Conservation (phyloP, 306 rosid species). For the Lathyrus aphaca region DNA sequence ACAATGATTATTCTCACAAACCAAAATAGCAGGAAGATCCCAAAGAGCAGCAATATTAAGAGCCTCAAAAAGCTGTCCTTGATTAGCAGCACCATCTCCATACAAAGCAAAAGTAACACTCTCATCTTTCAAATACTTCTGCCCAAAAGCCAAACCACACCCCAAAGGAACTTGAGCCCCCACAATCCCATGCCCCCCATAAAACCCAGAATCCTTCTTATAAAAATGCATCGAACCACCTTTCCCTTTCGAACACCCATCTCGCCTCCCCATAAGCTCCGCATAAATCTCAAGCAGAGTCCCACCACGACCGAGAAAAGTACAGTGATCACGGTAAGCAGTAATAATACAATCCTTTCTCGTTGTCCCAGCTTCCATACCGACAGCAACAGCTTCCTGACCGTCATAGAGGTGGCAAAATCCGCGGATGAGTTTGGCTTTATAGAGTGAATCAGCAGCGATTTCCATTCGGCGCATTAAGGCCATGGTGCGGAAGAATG, state of each 20-base stretch:
- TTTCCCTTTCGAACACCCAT: constrained; percentile 81
- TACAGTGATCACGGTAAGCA: constrained; percentile 91
- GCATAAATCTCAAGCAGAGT: constrained; percentile 58
- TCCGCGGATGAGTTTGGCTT: constrained; percentile 90
- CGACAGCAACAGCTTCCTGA: constrained; percentile 85
- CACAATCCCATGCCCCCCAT: constrained; percentile 91
- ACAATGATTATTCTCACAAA: constrained; percentile 98
- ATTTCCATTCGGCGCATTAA: constrained; percentile 93
- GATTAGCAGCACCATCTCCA: constrained; percentile 97
- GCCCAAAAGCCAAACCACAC: constrained; percentile 86
- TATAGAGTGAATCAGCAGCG: constrained; percentile 93
- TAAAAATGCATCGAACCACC: constrained; percentile 98
- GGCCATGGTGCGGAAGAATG: constrained; percentile 78
- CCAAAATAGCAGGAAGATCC: constrained; percentile 94
- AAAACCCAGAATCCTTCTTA: constrained; percentile 70
- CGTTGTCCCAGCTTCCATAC: constrained; percentile 86
- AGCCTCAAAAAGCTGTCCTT: constrained; percentile 94
- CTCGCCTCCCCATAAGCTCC: constrained; percentile 82
- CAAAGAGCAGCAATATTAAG: constrained; percentile 88
- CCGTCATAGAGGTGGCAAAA: constrained; percentile 97
- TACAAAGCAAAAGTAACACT: constrained; percentile 76
- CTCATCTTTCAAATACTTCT: constrained; percentile 77
- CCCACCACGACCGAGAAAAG: constrained; percentile 78
- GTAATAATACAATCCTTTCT: constrained; percentile 73
- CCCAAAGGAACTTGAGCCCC: constrained; percentile 96